Base-by-base conservation (phyloP, 2,329 filamentous ascomycete genomes). In the Sclerotinia borealis region DNA sequence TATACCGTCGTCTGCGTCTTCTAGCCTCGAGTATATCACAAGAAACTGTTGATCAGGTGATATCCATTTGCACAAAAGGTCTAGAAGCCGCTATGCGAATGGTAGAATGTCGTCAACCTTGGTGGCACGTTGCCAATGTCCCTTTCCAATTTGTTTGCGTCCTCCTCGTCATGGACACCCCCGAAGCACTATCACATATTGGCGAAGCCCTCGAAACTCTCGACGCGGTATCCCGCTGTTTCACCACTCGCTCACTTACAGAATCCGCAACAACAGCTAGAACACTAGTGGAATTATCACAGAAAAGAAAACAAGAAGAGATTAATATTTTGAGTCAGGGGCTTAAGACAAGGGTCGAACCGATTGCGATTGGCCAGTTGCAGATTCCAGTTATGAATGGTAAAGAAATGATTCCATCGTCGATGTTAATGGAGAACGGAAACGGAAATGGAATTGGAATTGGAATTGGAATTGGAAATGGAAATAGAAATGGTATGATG, bases 141-240 rank as follows among this genome's bases (percentile, higher is more conserved):
- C 67, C 69, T 7, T 70, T 70, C 31, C 69, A 70, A 29, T 63
- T 66, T 31, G 54, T 69, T 10, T 70, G 68, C 31, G 63, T 71
- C 11, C 64, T 71, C 4, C 59, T 71, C 1, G 64, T 64, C 22
- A 59, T 71, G 15, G 63, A 54, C 15, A 70, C 67, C 3, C 36
- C 63, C 4, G 67, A 68, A 25, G 68, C 67, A 31, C 45, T 71
- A 11, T 51, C 56, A 3, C 63, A 68, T 59, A 56, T 71, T 29
- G 65, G 67, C 27, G 22, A 55, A 10, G 64, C 69, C 1, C 37
- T 70, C 34, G 65, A 68, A n/a, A 67, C 65, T 27, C 62, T 71
- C 17, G 66, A 69, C 15, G 65, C 60, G 9, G 59, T 64, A 17
- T 58, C 64, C 7, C 47, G 56, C n/a, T 48, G 56, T 17, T 70